Conservation (phyloP, 768 basidiomycete genomes). For the Amanita pseudoporphyria region DNA sequence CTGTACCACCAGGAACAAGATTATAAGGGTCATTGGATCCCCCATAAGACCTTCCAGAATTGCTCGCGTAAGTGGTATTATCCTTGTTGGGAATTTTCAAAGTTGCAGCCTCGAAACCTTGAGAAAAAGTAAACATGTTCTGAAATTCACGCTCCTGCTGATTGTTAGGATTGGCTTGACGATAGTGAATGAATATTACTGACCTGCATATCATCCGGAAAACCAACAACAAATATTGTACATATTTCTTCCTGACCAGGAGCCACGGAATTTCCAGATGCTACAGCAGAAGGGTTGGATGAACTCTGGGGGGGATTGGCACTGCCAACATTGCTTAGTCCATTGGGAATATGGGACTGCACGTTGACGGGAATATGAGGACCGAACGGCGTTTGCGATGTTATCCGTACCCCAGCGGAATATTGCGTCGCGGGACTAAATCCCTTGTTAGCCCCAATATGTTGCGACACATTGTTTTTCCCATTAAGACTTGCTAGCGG, state of each 20-base stretch:
- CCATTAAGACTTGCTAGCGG: neutral
- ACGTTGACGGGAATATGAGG: slow-evolving; percentile 47
- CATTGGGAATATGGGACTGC: slow-evolving; percentile 13
- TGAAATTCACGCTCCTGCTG: slow-evolving; percentile 95
- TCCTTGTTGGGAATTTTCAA: slow-evolving; percentile 96
- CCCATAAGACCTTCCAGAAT: slow-evolving; percentile 25
- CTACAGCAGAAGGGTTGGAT: slow-evolving; percentile 15
- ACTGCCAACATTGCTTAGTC: slow-evolving; percentile 6
- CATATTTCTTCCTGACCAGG: slow-evolving; percentile 77
- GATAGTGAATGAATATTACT: slow-evolving; percentile 19
- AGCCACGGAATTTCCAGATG: slow-evolving; percentile 18
- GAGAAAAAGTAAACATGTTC: slow-evolving; percentile 97
- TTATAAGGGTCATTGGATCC: slow-evolving; percentile 79
- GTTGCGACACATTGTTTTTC: slow-evolving; percentile 3
- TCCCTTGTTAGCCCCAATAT: slow-evolving; percentile 12
- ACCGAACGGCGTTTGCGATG: slow-evolving; percentile 71
- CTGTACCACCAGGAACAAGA: slow-evolving; percentile 72
- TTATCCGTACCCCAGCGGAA: slow-evolving; percentile 34
- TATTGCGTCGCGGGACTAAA: slow-evolving; percentile 16
- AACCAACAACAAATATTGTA: slow-evolving; percentile 97
- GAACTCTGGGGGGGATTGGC: slow-evolving; percentile 15
- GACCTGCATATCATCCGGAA: slow-evolving; percentile 98
- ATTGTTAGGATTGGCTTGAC: slow-evolving; percentile 12
- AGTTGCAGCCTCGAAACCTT: slow-evolving; percentile 95
- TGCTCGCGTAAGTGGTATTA: slow-evolving; percentile 59